Conservation (phyloP, 2,329 filamentous ascomycete species). For the Scedosporium apiospermum region DNA sequence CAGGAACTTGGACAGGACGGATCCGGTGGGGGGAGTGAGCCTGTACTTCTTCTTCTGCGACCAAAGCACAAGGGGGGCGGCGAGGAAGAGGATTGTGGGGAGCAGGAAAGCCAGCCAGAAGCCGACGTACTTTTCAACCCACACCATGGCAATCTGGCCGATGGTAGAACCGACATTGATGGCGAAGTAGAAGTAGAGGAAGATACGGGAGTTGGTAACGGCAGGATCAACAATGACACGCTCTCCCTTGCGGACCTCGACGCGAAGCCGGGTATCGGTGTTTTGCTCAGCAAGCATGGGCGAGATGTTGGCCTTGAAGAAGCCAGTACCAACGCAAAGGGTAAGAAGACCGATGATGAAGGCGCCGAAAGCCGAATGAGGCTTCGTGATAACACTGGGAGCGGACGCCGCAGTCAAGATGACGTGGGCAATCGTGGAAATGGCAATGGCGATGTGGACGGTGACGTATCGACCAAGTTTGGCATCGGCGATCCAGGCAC, state of each 20-base stretch:
- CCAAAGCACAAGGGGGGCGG: constrained; percentile 52
- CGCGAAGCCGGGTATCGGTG: constrained; percentile 44
- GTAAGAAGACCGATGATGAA: constrained; percentile 56
- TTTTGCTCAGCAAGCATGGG: constrained; percentile 65
- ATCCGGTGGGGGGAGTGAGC: constrained; percentile 58
- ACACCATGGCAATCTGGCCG: constrained; percentile 58
- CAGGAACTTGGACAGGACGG: constrained; percentile 59
- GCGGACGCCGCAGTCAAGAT: constrained; percentile 57
- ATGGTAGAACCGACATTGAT: constrained; percentile 58
- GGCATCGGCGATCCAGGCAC: constrained; percentile 54
- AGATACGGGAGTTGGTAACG: constrained; percentile 58
- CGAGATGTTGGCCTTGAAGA: constrained; percentile 75
- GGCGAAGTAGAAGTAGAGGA: constrained; percentile 48
- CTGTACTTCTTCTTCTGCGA: constrained; percentile 53
- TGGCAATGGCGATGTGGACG: constrained; percentile 55
- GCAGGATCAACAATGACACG: constrained; percentile 63
- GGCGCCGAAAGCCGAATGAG: constrained; percentile 49
- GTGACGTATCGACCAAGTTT: constrained; percentile 66
- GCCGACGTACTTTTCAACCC: constrained; percentile 65
- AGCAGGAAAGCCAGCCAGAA: constrained; percentile 66
- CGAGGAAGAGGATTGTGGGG: constrained; percentile 55
- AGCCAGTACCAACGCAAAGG: constrained; percentile 58
- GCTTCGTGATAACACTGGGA: constrained; percentile 50
- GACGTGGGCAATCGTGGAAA: constrained; percentile 57
- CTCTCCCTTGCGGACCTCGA: constrained; percentile 49